Percentiles rank a stretch among this genome's conserved stretches.
Evolutionary conservation across 345 rosid species (phyloP).

Genomic region (Eucalyptus cladocalyx): DNA sequence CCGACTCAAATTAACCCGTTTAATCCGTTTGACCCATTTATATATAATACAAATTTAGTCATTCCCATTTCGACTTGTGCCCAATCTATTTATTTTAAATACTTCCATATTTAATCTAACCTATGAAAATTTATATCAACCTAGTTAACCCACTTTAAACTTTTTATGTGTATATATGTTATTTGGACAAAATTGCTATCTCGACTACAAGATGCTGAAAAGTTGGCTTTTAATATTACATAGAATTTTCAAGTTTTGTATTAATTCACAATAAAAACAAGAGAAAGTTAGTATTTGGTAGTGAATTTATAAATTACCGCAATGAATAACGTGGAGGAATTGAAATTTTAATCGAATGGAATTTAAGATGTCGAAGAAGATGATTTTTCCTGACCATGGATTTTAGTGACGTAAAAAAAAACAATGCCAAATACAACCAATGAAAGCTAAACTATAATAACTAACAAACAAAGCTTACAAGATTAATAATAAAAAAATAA

Average conservation of each 20-base stretch:
- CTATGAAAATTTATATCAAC: background rate
- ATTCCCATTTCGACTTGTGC: rapidly evolving
- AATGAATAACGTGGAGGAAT: no score
- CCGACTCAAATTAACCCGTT: background rate
- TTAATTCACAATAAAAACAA: background rate
- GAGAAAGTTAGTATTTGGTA: background rate
- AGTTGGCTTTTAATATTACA: background rate
- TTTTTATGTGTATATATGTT: background rate
- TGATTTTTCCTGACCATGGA: background rate
- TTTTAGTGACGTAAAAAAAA: background rate
- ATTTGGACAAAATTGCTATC: background rate
- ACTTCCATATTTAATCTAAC: background rate
- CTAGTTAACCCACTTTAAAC: no score
- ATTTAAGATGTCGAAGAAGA: background rate
- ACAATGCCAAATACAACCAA: background rate
- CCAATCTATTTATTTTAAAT: background rate
- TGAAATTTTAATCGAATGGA: background rate
- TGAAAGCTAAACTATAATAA: no score
- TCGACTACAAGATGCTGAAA: no score
- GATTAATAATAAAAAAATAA: no score
- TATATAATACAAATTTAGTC: no score
- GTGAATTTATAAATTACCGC: background rate
- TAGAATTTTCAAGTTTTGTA: background rate
- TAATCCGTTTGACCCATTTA: no score
- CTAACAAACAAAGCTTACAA: background rate